Percentiles rank a stretch among this genome's conserved stretches.
Conservation (phyloP, 148 eudicot species). For the Vaccinium darrowii region DNA sequence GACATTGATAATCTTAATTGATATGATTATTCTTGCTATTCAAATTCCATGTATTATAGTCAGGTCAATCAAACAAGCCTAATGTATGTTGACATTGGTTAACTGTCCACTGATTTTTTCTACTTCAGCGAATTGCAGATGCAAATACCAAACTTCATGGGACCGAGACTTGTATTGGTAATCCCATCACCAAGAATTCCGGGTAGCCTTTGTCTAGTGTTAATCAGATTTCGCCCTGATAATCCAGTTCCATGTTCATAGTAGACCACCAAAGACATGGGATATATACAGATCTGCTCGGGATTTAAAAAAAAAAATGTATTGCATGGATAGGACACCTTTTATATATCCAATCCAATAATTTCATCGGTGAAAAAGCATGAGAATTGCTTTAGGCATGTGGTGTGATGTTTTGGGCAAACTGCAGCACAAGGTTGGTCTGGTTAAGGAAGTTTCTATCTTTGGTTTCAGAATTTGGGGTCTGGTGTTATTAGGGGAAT, state of each 20-base stretch:
- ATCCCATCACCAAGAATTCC: background rate
- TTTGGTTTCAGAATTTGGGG: background rate
- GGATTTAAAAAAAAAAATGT: background rate
- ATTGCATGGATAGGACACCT: background rate
- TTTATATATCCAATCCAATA: background rate
- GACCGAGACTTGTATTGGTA: background rate
- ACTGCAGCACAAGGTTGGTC: background rate
- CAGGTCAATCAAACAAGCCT: background rate
- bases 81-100: background rate
- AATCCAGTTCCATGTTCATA: too few species aligned
- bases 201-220: background rate
- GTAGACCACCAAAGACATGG: too few species aligned
- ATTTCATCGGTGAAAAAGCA: background rate
- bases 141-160: background rate
- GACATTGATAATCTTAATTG: background rate
- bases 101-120: background rate
- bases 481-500: background rate
- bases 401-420: background rate
- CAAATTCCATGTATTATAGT: background rate
- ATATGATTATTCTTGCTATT: too few species aligned
- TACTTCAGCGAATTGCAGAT: background rate
- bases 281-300: too few species aligned
- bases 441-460: background rate
- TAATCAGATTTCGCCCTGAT: background rate
- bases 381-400: background rate